A percentile compares a stretch with the other conserved stretches of the same genome.
These are phyloP conservation scores for Phytophthora podocarpi DNA, from an alignment of 352 stramenopile species.

Conservation along the genomic window DNA sequence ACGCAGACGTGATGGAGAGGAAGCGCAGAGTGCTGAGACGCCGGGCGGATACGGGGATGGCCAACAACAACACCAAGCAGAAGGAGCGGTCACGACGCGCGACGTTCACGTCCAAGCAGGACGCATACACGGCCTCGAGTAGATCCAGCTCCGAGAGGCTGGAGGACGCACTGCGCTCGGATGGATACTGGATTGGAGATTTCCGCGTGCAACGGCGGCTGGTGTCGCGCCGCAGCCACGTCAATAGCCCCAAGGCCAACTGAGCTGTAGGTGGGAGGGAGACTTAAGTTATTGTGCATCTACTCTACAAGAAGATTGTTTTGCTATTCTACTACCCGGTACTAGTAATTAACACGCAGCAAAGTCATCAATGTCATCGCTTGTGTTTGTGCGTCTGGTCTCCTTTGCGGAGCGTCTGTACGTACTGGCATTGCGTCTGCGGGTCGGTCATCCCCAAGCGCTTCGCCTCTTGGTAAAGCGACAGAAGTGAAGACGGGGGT, in stretches of 20 bases:
- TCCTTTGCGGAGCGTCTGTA: constrained; percentile 31
- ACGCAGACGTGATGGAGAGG: constrained; percentile 16
- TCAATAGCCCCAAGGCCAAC: constrained; percentile 30
- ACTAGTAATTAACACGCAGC: constrained; percentile 17
- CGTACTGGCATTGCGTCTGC: constrained; percentile 46
- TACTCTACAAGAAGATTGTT: constrained; percentile 30
- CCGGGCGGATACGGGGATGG: constrained; percentile 22
- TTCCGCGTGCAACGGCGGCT: constrained; percentile 57
- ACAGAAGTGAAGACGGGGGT: constrained; percentile 14
- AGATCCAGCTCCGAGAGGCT: constrained; percentile 42
- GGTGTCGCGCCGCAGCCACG: constrained; percentile 34
- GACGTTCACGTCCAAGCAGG: constrained; percentile 35
- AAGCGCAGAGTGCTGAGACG: constrained; percentile 29
- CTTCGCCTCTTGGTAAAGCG: constrained; percentile 52
- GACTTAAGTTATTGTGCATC: constrained; percentile 42
- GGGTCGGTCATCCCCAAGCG: constrained; percentile 37
- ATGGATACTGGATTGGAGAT: constrained; percentile 84
- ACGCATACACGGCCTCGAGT: constrained; percentile 36
- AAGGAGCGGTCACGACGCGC: constrained; percentile 32
- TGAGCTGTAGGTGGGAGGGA: constrained; percentile 5
- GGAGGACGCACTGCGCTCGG: constrained; percentile 59
- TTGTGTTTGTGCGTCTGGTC: constrained; percentile 12
- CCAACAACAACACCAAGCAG: constrained; percentile 5
- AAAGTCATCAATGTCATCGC: constrained; percentile 9
- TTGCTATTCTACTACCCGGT: constrained; percentile 21